Evolutionary conservation across 441 rosid species (phyloP).

Genomic region (Aleurites moluccanus): DNA sequence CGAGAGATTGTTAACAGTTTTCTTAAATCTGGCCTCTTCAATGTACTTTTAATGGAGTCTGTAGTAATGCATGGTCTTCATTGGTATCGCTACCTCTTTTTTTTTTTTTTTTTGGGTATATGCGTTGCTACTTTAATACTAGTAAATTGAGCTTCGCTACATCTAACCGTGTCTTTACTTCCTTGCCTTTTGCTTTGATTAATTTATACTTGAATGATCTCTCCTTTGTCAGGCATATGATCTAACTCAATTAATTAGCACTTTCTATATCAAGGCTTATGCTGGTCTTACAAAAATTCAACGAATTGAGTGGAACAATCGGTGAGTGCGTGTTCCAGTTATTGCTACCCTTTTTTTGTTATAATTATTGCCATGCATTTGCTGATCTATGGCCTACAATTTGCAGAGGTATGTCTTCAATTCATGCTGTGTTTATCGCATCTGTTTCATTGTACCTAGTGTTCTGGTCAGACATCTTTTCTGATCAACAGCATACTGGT

Average conservation of each 20-base stretch:
- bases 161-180: neutral
- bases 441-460: constrained; percentile 38
- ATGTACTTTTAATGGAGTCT: neutral
- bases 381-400: constrained; percentile 3
- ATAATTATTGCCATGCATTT: neutral
- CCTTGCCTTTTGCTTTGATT: constrained; percentile 30
- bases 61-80: constrained; percentile 19
- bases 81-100: constrained; percentile 27
- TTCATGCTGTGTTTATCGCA: constrained; percentile 40
- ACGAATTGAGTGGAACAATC: constrained; percentile 49
- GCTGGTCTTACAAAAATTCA: constrained; percentile 41
- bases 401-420: constrained; percentile 50
- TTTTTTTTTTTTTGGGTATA: too few species aligned
- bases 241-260: constrained; percentile 42
- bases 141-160: constrained; percentile 2
- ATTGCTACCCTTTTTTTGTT: neutral
- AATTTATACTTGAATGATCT: constrained; percentile 34
- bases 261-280: constrained; percentile 42
- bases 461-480: constrained; percentile 39
- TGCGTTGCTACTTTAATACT: constrained; percentile 24
- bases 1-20: constrained; percentile 1
- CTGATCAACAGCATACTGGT: constrained; percentile 26
- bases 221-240: constrained; percentile 39
- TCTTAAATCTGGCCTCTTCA: neutral
- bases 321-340: constrained; percentile 29